Evolutionary conservation across 2,329 filamentous ascomycete genomes (phyloP), one percentile per base, ranked within the genome.

Genomic region (Exophiala lecanii-corni): DNA sequence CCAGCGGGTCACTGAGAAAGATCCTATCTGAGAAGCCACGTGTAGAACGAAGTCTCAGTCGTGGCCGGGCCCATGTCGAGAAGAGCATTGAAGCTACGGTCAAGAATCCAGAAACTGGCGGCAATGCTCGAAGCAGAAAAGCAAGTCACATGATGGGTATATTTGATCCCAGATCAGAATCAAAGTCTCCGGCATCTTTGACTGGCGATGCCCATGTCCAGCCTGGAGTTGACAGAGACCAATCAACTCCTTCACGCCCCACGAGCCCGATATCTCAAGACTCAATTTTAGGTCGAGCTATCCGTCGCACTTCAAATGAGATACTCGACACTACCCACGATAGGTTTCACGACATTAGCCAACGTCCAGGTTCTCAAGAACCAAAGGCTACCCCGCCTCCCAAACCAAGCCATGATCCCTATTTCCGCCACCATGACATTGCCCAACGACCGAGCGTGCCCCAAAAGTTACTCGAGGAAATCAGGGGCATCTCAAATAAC

Each of bases 121-220:
- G 70, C 18, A 71, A 77, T 53, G 74, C 75, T 34, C 72, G 79
- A 47, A 82, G 78, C 59, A 72, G 79, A 43, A 83, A 83, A 61
- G 77, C 79, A 31, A 81, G 78, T 56, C 79, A 82, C 56, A 81
- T 79, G 55, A 64, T 83, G 40, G 77, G 79, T 9, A 63, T 83
- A 4, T 83, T 82, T 64, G 79, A 79, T 31, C 43, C 51, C 33
- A 31, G 47, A 28, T 41, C 49, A 12, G 46, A 43, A 32, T 39
- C 45, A 21, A 19, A 38, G 18, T 40, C 37, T 15, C 45, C 45
- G 19, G 31, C 20, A 17, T 28, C 36, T 16, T 23, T 16, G n/a
- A 13, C 39, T n/a, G 26, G 32, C 19, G 49, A 51, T 12, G 32
- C 34, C 15, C 9, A 34, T 12, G 12, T 28, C 19, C 39, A 46